Percentiles rank a stretch among this genome's conserved stretches.
phyloP scores from a whole-genome alignment of 164 flowering plant genomes.

The Tinospora cordifolia region DNA sequence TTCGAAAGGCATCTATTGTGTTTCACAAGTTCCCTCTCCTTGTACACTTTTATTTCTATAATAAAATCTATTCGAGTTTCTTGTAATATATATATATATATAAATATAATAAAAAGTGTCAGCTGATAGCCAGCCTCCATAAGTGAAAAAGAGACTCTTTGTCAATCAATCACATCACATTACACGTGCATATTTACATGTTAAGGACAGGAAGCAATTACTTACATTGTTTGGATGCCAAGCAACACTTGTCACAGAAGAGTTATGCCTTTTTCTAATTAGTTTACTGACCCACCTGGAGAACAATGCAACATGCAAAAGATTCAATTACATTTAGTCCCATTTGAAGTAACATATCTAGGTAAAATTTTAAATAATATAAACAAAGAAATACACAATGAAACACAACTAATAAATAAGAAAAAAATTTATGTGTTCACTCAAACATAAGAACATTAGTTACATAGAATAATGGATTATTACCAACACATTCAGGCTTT shows the following conservation, averaged over 20 bases:
- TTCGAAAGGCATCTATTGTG: too few relatives aligned
- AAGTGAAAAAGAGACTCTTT: background rate
- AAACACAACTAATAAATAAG: background rate
- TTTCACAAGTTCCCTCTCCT: too few relatives aligned
- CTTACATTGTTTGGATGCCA: conserved; percentile 99
- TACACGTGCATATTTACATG: background rate
- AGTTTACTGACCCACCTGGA: conserved; percentile 99
- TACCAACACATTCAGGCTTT: background rate
- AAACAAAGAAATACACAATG: background rate
- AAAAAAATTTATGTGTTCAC: background rate
- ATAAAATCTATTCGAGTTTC: too few relatives aligned
- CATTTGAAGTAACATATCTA: background rate
- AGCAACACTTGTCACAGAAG: conserved; percentile 95
- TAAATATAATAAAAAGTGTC: too few relatives aligned
- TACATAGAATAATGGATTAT: background rate
- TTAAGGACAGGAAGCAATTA: conserved; percentile 10
- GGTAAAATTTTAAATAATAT: background rate
- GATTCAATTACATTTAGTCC: conserved; percentile 5
- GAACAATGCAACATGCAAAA: conserved; percentile 9
- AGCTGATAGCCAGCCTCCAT: too few relatives aligned
- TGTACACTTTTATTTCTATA: too few relatives aligned
- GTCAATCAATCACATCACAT: background rate
- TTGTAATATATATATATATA: too few relatives aligned
- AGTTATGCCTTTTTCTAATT: conserved; percentile 79
- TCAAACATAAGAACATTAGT: background rate